Evolutionary conservation across 169 alveolate species (phyloP), one percentile per base, ranked within the genome.

Genomic region (Fabrea salina): DNA sequence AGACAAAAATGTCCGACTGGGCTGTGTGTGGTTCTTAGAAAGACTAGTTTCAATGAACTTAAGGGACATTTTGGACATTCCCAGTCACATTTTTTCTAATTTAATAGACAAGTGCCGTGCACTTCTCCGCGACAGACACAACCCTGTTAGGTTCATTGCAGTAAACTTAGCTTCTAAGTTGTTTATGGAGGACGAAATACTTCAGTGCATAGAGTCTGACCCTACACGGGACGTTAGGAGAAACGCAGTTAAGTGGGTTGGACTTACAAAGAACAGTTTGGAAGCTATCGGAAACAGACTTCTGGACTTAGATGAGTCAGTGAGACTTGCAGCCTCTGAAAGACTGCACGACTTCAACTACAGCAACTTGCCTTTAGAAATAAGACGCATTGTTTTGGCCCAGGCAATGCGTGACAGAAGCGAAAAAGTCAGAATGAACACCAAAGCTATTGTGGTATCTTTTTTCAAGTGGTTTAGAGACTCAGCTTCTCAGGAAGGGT

Each of bases 121-220:
- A 25, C 33, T 56, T 30, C 27, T 61, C 13, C 27, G 37, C 27
- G 75, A 61, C 27, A 61, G 37, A 61, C 16, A 61, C 27, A 8
- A 44, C 8, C 25, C 37, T 11, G 54, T 61, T 13, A 30, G 75
- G 37, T 37, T 25, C 3, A 8, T 30, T 61, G 11, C 75, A 16
- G 54, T 61, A 61, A 11, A 61, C 16, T 16, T 61, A 61, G 75
- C 75, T 13, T n/a, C 49, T n/a, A 61, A 61, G 75, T 27, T 22
- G 27, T 13, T 32, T 16, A 30, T 61, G 44, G 25, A 8, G n/a
- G 44, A 16, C 8, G 44, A 61, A 27, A 30, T 61, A 16, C 37
- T 16, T 16, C 27, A 61, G n/a, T 44, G 16, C 2, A 33, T 30
- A 32, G n/a, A 33, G 13, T 61, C 13, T 4, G 75, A 61, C 13